phyloP scores from a whole-genome alignment of 352 stramenopile genomes.

The Pythium aristosporum region DNA sequence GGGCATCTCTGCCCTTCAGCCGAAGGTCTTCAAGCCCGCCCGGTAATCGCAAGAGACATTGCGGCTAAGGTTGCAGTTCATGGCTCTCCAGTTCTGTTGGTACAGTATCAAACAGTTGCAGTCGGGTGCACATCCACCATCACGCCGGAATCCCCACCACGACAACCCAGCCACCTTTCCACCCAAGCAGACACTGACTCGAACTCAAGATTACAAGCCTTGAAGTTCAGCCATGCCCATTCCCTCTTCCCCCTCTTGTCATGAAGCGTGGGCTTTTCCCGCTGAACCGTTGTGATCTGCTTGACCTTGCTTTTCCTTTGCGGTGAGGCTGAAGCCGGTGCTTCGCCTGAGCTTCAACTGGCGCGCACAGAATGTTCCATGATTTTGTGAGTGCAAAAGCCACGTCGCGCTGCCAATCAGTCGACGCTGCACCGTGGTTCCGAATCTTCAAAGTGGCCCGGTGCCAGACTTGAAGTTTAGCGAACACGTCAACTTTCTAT shows the following conservation, averaged over 20 bases:
- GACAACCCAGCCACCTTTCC: background rate
- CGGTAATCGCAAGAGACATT: background rate
- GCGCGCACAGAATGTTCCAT: constrained; percentile 7
- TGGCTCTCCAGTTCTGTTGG: background rate
- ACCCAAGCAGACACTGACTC: background rate
- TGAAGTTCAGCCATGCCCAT: background rate
- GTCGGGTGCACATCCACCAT: constrained; percentile 13
- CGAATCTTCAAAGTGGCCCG: constrained; percentile 18
- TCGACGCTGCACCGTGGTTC: background rate
- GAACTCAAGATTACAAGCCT: no score
- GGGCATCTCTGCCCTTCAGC: no score
- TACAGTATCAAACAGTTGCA: constrained; percentile 1
- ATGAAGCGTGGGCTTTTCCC: background rate
- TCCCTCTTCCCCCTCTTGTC: background rate
- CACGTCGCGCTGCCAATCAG: constrained; percentile 9
- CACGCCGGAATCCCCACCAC: constrained; percentile 17
- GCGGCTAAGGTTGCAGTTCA: background rate
- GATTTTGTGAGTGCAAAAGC: constrained; percentile 17
- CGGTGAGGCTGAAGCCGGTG: no score
- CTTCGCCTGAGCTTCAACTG: constrained; percentile 6
- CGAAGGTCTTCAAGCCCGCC: no score
- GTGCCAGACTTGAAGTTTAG: constrained; percentile 17
- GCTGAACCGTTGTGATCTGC: background rate
- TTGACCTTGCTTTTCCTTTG: no score
- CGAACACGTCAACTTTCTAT: constrained; percentile 12